These are phyloP conservation scores for Nemania abortiva DNA, from an alignment of 2,329 filamentous ascomycete species.

Conservation along the genomic window DNA sequence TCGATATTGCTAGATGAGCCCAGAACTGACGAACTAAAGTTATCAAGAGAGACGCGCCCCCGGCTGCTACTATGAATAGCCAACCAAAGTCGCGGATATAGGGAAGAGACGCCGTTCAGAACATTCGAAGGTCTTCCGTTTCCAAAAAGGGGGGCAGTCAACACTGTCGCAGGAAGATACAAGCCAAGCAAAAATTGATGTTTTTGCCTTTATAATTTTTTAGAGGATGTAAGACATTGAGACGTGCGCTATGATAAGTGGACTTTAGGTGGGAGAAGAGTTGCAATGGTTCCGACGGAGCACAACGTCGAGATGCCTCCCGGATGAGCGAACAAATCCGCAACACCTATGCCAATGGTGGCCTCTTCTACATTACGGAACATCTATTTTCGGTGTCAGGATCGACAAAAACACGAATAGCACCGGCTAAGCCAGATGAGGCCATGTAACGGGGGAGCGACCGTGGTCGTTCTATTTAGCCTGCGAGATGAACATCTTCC, in stretches of 20 bases:
- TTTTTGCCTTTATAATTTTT: neutral
- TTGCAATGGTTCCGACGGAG: slow-evolving; percentile 24
- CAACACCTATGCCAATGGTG: neutral
- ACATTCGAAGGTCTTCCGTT: slow-evolving; percentile 21
- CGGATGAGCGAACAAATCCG: neutral
- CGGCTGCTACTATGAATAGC: slow-evolving; percentile 34
- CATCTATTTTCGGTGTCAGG: slow-evolving; percentile 20
- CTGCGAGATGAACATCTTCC: slow-evolving; percentile 33
- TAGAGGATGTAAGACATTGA: neutral
- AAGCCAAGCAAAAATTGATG: neutral
- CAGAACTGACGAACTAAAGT: slow-evolving; percentile 7
- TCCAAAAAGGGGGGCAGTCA: slow-evolving; percentile 17
- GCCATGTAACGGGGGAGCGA: slow-evolving; percentile 9
- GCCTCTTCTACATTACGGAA: slow-evolving; percentile 8
- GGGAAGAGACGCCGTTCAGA: slow-evolving; percentile 20
- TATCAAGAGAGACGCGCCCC: neutral
- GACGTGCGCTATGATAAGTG: neutral
- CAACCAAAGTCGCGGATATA: slow-evolving; percentile 23
- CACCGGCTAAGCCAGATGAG: slow-evolving; percentile 26
- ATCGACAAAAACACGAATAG: slow-evolving; percentile 20
- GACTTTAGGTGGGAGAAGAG: neutral
- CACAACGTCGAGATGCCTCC: slow-evolving; percentile 6
- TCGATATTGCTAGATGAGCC: slow-evolving; percentile 25
- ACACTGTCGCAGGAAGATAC: neutral
- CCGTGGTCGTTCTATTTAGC: slow-evolving; percentile 35